Base-by-base conservation (phyloP, 495 filamentous ascomycete genomes). In the Xylaria venustula region DNA sequence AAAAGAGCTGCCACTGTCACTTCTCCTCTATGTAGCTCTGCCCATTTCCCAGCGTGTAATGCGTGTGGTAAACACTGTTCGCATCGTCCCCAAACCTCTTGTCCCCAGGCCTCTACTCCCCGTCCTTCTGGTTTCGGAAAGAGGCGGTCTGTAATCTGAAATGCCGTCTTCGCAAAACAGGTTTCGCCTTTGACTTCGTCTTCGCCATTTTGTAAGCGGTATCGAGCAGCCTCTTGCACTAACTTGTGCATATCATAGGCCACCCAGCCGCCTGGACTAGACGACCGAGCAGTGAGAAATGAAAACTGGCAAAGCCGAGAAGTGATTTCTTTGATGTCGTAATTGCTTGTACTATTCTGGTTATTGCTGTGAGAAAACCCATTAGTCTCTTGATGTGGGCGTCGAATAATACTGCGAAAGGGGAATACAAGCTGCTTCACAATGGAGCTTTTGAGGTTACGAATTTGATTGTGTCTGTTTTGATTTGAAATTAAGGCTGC, bases 181-280 rank as follows among this genome's bases (percentile, higher is more conserved):
- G 30, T 42, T 26, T 64, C 40, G 34, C 51, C 64, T 47, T 63
- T 32, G 44, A 34, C 49, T 7, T 23, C 2, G 14, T 32, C 26
- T 51, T 54, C 42, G 14, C 23, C 20, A 25, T 23, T 23, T 23
- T 19, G 42, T 6, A 70, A 54, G 25, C 52, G 50, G 19, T 67
- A 70, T 58, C 51, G 58, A 14, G 50, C 61, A 37, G 65, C 67
- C 46, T 70, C 67, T 8, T 70, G 67, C 12, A 67, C 64, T 19
- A 70, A 62, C 46, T 65, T 65, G 26, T 70, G 64, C 60, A 70
- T 70, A 23, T 64, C 64, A 37, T 67, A 70, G 22, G 17, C 28
- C 20, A 32, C 44, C 3, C 9, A 20, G 17, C 7, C 7, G 1
- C 42, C 12, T 6, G n/a, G 32, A 9, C 17, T 19, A n/a, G 17